Percentiles rank a stretch among this genome's conserved stretches.
Conservation (phyloP, 2,329 filamentous ascomycete genomes). For the Calycina herbarum region DNA sequence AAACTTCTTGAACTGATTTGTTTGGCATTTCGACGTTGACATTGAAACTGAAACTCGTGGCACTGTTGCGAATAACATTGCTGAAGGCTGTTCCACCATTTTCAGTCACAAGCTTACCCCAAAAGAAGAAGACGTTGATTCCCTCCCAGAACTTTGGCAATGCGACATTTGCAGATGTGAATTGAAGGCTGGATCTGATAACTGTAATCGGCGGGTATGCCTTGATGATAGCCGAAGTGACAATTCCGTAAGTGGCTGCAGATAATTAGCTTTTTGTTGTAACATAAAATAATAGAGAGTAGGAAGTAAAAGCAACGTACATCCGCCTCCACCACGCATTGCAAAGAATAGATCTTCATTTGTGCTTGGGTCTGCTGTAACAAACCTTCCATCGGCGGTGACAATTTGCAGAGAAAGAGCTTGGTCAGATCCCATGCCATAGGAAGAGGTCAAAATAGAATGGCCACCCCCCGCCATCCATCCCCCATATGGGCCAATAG, state of each 20-base stretch:
- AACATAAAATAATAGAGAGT: background rate
- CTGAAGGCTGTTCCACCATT: slow-evolving; percentile 25
- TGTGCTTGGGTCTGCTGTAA: slow-evolving; percentile 34
- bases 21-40: slow-evolving; percentile 20
- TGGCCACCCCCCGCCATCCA: slow-evolving; percentile 25
- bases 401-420: slow-evolving; percentile 21
- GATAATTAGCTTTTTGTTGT: background rate
- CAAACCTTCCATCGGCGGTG: slow-evolving; percentile 20
- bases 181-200: slow-evolving; percentile 37
- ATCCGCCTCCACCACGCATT: slow-evolving; percentile 33
- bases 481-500: slow-evolving; percentile 24
- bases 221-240: slow-evolving; percentile 51
- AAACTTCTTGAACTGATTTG: background rate
- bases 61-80: slow-evolving; percentile 23
- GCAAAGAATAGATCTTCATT: slow-evolving; percentile 23
- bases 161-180: slow-evolving; percentile 33
- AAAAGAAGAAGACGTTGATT: slow-evolving; percentile 49
- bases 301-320: slow-evolving; percentile 4
- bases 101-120: slow-evolving; percentile 43
- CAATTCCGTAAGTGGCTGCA: slow-evolving; percentile 19
- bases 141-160: slow-evolving; percentile 47
- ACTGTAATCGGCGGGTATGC: slow-evolving; percentile 46
- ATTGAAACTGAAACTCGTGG: slow-evolving; percentile 24
- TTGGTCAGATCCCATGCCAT: slow-evolving; percentile 25
- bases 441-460: slow-evolving; percentile 13